These are phyloP conservation scores for Sphaerobolus stellatus DNA, from an alignment of 1,284 basidiomycete genomes.

Conservation along the genomic window DNA sequence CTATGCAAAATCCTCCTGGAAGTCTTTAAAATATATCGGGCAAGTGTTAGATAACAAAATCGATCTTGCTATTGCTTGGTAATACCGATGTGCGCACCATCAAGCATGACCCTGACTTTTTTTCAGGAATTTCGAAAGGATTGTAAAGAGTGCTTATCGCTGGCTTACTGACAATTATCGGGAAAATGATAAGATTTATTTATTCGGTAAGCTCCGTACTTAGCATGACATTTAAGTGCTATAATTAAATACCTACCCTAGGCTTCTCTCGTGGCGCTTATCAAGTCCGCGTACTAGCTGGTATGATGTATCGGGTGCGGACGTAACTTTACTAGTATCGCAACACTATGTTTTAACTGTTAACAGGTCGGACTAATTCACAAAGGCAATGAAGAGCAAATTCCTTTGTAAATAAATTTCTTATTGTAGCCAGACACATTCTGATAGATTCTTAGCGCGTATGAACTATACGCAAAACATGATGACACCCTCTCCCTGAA, in stretches of 20 bases:
- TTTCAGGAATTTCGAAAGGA: slow-evolving; percentile 13
- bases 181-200: slow-evolving; percentile 12
- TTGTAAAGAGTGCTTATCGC: slow-evolving; percentile 14
- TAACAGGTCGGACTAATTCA: slow-evolving; percentile 6
- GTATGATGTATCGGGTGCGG: slow-evolving; percentile 6
- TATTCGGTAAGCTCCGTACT: slow-evolving; percentile 13
- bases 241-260: background rate
- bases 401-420: background rate
- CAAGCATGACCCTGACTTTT: background rate
- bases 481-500: slow-evolving; percentile 41
- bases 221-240: background rate
- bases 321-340: no score
- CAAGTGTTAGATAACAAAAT: background rate
- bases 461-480: background rate
- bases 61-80: slow-evolving; percentile 14
- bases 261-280: slow-evolving; percentile 13
- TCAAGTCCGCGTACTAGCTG: slow-evolving; percentile 10
- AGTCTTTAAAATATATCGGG: background rate
- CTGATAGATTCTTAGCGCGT: background rate
- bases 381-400: slow-evolving; percentile 8
- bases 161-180: slow-evolving; percentile 16
- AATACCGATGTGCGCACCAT: background rate
- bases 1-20: slow-evolving; percentile 6
- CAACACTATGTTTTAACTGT: background rate
- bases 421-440: background rate